phyloP scores from a whole-genome alignment of 164 flowering plant species.

The Vitis rupestris region DNA sequence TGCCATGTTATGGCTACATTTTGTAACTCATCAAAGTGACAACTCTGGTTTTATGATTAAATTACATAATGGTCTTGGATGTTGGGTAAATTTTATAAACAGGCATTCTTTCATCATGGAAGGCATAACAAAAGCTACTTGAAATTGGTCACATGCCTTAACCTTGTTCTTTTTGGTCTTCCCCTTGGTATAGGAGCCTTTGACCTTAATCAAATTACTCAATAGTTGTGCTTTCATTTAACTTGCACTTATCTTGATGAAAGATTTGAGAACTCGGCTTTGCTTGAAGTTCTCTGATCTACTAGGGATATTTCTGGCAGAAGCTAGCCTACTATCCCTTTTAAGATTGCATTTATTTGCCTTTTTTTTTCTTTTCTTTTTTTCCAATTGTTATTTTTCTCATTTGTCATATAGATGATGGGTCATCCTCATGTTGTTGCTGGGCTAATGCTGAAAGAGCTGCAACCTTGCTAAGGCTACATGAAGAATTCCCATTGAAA shows the following conservation, averaged over 20 bases:
- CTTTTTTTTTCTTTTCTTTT: background rate
- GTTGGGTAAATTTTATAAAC: too few relatives aligned
- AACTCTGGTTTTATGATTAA: background rate
- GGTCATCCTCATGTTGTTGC: slow-evolving; percentile 69
- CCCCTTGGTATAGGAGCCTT: too few relatives aligned
- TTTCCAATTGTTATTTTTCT: background rate
- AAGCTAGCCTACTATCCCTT: background rate
- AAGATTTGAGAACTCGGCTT: too few relatives aligned
- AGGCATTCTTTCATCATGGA: too few relatives aligned
- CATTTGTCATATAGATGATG: slow-evolving; percentile 56
- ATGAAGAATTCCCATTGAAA: slow-evolving; percentile 28
- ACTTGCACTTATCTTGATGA: too few relatives aligned
- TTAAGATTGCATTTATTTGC: background rate
- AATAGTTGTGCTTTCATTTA: too few relatives aligned
- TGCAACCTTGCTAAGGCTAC: slow-evolving; percentile 47
- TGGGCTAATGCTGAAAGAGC: slow-evolving; percentile 81
- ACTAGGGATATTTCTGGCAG: background rate
- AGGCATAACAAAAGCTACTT: too few relatives aligned
- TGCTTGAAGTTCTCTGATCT: background rate
- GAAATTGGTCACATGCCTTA: too few relatives aligned
- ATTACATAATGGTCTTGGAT: background rate
- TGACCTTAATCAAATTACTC: too few relatives aligned
- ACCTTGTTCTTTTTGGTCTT: too few relatives aligned
- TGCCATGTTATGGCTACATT: background rate
- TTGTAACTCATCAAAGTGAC: background rate